Conservation (phyloP, 2,329 filamentous ascomycete species). For the Phoma sp. region DNA sequence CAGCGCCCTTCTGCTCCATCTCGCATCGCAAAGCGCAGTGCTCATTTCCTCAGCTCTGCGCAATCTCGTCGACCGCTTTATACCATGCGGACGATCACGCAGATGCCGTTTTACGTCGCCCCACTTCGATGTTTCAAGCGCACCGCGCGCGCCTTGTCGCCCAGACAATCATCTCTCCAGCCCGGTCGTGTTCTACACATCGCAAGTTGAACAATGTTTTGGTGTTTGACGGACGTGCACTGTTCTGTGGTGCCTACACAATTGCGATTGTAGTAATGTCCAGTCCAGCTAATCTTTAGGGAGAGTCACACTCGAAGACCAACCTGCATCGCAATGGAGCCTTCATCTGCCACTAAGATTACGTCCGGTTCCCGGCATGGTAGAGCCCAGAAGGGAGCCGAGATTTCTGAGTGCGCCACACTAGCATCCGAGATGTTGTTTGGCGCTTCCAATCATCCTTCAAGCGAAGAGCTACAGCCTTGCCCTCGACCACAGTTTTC, state of each 20-base stretch:
- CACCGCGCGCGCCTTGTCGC: slow-evolving; percentile 14
- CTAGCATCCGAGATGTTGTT: not conserved
- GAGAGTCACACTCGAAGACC: not conserved
- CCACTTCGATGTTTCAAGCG: slow-evolving; percentile 26
- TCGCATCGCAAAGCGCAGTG: not conserved
- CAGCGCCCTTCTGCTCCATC: not conserved
- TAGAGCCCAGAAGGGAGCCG: slow-evolving; percentile 10
- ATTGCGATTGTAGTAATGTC: not conserved
- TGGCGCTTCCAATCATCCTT: not conserved
- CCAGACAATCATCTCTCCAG: slow-evolving; percentile 4
- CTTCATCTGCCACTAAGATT: slow-evolving; percentile 10
- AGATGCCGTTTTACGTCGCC: slow-evolving; percentile 28
- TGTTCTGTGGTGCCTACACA: too few relatives aligned
- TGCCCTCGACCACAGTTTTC: not conserved
- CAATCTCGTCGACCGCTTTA: slow-evolving; percentile 8
- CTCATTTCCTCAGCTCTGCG: slow-evolving; percentile 10
- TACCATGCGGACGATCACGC: slow-evolving; percentile 29
- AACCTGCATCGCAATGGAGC: not conserved
- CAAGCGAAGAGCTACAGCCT: not conserved
- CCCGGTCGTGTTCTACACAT: not conserved
- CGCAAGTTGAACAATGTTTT: not conserved
- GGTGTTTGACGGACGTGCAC: not conserved
- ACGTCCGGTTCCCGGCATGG: slow-evolving; percentile 7
- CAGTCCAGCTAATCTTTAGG: not conserved
- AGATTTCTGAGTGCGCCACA: slow-evolving; percentile 15